Evolutionary conservation across 176 grass and related monocot species (phyloP), one percentile per base, ranked within the genome.

Genomic region (Musa troglodytarum): DNA sequence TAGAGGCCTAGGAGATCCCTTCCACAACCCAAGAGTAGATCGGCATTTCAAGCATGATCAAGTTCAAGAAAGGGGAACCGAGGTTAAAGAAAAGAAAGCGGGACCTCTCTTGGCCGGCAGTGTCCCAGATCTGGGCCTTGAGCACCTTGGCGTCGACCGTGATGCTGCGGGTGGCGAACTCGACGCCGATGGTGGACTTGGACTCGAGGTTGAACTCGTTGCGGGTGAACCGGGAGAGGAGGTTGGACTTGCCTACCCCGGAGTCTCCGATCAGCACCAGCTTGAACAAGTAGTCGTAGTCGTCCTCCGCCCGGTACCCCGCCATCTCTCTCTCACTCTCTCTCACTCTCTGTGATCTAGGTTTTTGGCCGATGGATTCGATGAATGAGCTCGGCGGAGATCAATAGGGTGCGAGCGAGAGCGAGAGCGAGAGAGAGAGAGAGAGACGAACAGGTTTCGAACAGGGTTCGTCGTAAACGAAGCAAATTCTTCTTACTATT

Each of bases 101-200:
- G 34, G 34, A 85, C 83, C 83, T 81, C 28, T 85, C 83, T 54
- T 85, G 83, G 19, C 83, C 83, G 49, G 83, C 83, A 11, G 83
- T 80, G 61, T 85, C 77, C 83, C 78, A 85, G 77, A 85, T 85
- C 83, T 85, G 83, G 53, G 83, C 78, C 83, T 85, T 85, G 65
- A 85, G 72, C 63, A 85, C 78, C 77, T 85, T 85, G 50, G 71
- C 77, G 34, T 85, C 78, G 26, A 85, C 83, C 3, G 50, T 85
- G 57, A 85, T 28, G 55, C 83, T 85, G 13, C 83, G 63, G 13
- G 74, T 76, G 34, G 74, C 74, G 74, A 76, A 76, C 34, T 76
- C 74, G 19, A 76, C 74, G 56, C 74, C 74, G 74, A 76, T 76
- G 55, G 74, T 76, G 28, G 74, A 76, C 56, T 76, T 76, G 74